Conservation (phyloP, 345 rosid species). For the Syzygium oleosum region DNA sequence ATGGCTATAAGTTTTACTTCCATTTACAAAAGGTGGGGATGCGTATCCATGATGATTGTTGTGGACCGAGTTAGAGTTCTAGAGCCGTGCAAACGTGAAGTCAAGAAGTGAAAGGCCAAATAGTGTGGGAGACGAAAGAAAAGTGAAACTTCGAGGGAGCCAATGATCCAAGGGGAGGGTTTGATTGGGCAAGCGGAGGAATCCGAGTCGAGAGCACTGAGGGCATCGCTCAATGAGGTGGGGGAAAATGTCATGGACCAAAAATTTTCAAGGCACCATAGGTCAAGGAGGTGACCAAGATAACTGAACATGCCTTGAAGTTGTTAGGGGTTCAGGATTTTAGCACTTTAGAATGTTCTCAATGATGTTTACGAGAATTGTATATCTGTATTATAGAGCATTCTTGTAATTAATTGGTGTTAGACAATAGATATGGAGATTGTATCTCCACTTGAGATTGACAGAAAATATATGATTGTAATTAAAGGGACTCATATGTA, state of each 20-base stretch:
- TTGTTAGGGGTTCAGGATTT: not conserved
- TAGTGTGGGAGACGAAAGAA: not conserved
- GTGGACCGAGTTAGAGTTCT: no score
- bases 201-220: not conserved
- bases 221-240: not conserved
- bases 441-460: not conserved
- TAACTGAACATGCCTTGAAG: not conserved
- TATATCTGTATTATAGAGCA: not conserved
- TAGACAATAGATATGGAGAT: not conserved
- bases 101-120: not conserved
- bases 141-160: not conserved
- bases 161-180: not conserved
- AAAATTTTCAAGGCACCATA: not conserved
- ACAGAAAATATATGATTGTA: not conserved
- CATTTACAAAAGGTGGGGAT: not conserved
- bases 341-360: not conserved
- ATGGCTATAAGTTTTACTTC: not conserved
- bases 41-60: not conserved
- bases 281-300: not conserved
- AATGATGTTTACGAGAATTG: not conserved
- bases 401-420: not conserved
- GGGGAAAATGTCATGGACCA: not conserved
- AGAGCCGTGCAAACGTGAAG: not conserved
- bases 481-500: not conserved
- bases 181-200: not conserved